Percentiles rank a stretch among this genome's conserved stretches.
phyloP scores from a whole-genome alignment of 169 alveolate species.

The Cryptosporidium bovis region DNA sequence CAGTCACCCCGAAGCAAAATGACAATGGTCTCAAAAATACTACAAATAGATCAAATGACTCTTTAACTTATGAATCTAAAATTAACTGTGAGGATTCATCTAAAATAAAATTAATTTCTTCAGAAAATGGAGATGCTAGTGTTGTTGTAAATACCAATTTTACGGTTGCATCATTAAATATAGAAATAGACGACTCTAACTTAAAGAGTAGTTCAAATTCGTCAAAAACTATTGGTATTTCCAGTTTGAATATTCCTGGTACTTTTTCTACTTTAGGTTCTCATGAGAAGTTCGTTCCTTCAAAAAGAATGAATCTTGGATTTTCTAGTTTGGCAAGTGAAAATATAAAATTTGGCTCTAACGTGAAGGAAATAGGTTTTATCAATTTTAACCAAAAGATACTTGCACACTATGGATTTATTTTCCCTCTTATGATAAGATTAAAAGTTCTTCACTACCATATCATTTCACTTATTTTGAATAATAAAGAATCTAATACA shows the following conservation, averaged over 20 bases:
- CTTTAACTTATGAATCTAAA: not conserved
- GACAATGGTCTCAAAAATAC: too few species aligned
- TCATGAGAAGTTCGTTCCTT: constrained; percentile 32
- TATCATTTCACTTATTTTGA: not conserved
- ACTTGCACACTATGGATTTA: constrained; percentile 72
- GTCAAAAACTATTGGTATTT: not conserved
- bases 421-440: constrained; percentile 63
- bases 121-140: constrained; percentile 15
- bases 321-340: constrained; percentile 38
- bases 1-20: constrained; percentile 7
- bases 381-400: constrained; percentile 57
- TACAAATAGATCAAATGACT: not conserved
- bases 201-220: not conserved
- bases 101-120: constrained; percentile 7
- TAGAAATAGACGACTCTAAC: constrained; percentile 22
- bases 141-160: constrained; percentile 52
- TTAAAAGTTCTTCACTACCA: constrained; percentile 48
- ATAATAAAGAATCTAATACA: not conserved
- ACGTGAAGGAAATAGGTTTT: constrained; percentile 18
- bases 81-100: not conserved
- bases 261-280: not conserved
- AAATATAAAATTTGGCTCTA: constrained; percentile 15
- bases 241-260: constrained; percentile 38
- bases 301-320: constrained; percentile 63
- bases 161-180: constrained; percentile 64